Conservation (phyloP, 164 flowering plant genomes). For the Chimonanthus praecox region DNA sequence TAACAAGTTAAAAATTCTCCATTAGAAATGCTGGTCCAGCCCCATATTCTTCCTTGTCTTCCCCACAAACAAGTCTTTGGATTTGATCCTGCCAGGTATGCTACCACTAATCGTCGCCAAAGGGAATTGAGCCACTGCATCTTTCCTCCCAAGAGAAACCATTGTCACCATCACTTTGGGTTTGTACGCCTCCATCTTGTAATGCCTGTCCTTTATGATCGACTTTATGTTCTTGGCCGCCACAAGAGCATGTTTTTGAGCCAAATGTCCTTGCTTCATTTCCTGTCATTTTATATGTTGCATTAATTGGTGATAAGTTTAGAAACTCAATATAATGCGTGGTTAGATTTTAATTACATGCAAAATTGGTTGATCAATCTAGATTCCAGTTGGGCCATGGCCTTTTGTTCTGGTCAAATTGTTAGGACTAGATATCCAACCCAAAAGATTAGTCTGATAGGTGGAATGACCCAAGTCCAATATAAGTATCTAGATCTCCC, state of each 20-base stretch:
- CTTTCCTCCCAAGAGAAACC: constrained; percentile 76
- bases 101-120: constrained; percentile 46
- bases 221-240: constrained; percentile 65
- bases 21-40: constrained; percentile 20
- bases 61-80: constrained; percentile 72
- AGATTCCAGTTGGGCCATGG: too few species aligned
- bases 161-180: constrained; percentile 39
- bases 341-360: not conserved
- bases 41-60: constrained; percentile 71
- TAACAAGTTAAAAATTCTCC: not conserved
- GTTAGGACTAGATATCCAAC: too few species aligned
- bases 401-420: too few species aligned
- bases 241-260: constrained; percentile 57
- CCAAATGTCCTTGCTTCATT: constrained; percentile 69
- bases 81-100: constrained; percentile 70
- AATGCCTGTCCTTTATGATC: constrained; percentile 46
- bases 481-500: too few species aligned
- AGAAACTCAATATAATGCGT: not conserved
- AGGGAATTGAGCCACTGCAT: constrained; percentile 69
- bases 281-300: constrained; percentile 26
- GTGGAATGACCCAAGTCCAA: too few species aligned
- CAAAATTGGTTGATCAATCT: not conserved
- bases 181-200: constrained; percentile 45
- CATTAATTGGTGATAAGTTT: too few species aligned
- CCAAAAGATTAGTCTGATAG: too few species aligned